phyloP scores from a whole-genome alignment of 1,139 yeast genomes.

The Taiozyma sp. region DNA sequence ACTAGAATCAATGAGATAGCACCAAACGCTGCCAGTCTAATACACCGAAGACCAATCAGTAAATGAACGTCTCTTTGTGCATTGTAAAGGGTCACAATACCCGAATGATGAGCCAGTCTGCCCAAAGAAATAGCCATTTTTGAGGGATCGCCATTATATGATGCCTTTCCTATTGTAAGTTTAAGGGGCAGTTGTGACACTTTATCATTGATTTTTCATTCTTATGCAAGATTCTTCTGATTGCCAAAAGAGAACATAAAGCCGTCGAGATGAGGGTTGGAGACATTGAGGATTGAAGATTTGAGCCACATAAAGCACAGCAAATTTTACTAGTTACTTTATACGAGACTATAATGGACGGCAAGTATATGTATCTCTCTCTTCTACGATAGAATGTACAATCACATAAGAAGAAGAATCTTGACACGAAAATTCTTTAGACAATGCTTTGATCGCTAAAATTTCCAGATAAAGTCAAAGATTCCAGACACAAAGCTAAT shows the following conservation, averaged over 20 bases:
- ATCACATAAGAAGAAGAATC: too few species aligned
- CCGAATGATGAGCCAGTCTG: neutral
- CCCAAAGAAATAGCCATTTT: neutral
- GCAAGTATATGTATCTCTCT: too few species aligned
- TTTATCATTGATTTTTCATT: neutral
- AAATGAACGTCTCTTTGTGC: conserved; percentile 31
- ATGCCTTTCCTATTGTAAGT: neutral
- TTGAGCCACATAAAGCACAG: neutral
- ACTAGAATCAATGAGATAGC: conserved; percentile 38
- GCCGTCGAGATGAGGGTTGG: neutral
- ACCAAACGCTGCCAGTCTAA: conserved; percentile 37
- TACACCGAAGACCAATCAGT: conserved; percentile 31
- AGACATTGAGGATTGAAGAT: too few species aligned
- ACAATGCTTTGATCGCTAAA: too few species aligned
- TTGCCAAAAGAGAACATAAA: neutral
- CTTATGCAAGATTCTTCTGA: neutral
- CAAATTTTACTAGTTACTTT: too few species aligned
- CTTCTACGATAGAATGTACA: too few species aligned
- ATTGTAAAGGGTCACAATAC: conserved; percentile 22
- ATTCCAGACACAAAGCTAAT: too few species aligned
- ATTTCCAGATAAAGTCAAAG: too few species aligned
- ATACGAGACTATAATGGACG: too few species aligned
- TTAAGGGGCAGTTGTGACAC: neutral
- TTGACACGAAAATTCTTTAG: too few species aligned
- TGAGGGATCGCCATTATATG: neutral